Conservation (phyloP, 2,329 filamentous ascomycete genomes). For the Fusarium musae region DNA sequence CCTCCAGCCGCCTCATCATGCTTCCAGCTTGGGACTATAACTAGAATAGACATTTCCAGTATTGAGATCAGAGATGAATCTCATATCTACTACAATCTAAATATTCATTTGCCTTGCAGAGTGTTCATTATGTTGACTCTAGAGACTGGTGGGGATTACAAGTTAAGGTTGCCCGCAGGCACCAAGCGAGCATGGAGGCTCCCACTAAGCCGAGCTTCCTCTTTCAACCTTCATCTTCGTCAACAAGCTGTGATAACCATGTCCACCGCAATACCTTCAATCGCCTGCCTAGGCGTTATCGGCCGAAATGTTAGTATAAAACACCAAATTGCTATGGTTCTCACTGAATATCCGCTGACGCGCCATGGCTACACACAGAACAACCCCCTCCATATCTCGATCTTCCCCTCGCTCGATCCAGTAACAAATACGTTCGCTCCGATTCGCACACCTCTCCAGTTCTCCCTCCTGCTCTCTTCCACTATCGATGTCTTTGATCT, state of each 20-base stretch:
- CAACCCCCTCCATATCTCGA: slow-evolving; percentile 92
- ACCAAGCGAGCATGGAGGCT: slow-evolving; percentile 34
- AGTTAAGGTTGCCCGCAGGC: slow-evolving; percentile 23
- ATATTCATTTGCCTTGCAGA: not conserved
- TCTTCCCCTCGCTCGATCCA: slow-evolving; percentile 81
- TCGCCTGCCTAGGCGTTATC: slow-evolving; percentile 93
- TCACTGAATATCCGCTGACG: not conserved
- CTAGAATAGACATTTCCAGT: not conserved
- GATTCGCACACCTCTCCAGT: slow-evolving; percentile 82
- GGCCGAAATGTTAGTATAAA: slow-evolving; percentile 80
- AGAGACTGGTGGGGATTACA: slow-evolving; percentile 30
- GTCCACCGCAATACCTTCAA: slow-evolving; percentile 76
- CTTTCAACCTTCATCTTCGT: slow-evolving; percentile 30
- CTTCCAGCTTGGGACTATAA: not conserved
- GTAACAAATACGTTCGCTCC: slow-evolving; percentile 63
- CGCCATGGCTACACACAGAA: slow-evolving; percentile 72
- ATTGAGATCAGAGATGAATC: not conserved
- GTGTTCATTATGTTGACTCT: slow-evolving; percentile 21
- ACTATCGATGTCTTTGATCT: slow-evolving; percentile 95
- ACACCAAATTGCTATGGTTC: not conserved
- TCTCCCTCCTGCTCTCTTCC: slow-evolving; percentile 88
- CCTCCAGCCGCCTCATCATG: slow-evolving; percentile 26
- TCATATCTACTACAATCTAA: not conserved
- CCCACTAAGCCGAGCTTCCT: slow-evolving; percentile 31
- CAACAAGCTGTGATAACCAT: slow-evolving; percentile 51